Conservation (phyloP, 1,284 basidiomycete species). For the Sanghuangporus weigelae region DNA sequence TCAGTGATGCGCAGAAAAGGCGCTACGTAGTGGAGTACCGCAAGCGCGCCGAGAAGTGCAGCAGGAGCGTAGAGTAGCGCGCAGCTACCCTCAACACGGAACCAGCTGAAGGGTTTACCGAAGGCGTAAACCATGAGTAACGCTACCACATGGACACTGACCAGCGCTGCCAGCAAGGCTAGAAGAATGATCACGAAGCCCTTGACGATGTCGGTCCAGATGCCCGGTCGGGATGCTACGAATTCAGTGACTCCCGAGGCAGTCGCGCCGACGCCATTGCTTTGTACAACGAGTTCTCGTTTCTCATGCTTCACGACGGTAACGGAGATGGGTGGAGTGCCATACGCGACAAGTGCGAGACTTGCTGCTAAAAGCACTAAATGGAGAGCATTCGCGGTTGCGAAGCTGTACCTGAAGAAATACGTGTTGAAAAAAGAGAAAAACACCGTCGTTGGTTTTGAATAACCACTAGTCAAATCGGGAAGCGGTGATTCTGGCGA, state of each 20-base stretch:
- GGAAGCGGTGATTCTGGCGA: constrained; percentile 61
- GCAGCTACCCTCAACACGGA: constrained; percentile 66
- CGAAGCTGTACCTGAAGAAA: constrained; percentile 67
- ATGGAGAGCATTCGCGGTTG: constrained; percentile 70
- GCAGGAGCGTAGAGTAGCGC: constrained; percentile 78
- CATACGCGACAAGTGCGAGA: constrained; percentile 37
- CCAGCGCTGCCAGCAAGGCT: constrained; percentile 52
- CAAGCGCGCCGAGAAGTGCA: constrained; percentile 54
- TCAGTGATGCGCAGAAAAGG: constrained; percentile 44
- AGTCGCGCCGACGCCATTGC: constrained; percentile 23
- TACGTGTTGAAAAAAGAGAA: constrained; percentile 68
- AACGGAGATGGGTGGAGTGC: constrained; percentile 16
- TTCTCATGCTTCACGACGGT: constrained; percentile 2
- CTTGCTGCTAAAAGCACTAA: constrained; percentile 44
- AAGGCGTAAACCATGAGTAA: constrained; percentile 61
- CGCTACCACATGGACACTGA: constrained; percentile 72
- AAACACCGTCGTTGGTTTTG: constrained; percentile 67
- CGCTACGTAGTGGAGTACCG: constrained; percentile 47
- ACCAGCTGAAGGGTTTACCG: constrained; percentile 77
- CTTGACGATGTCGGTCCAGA: constrained; percentile 35
- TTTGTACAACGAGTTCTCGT: neutral
- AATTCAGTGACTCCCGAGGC: constrained; percentile 32
- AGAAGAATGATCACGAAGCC: constrained; percentile 40
- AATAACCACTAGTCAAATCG: constrained; percentile 48
- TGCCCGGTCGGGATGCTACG: constrained; percentile 22